Conservation (phyloP, 2,329 filamentous ascomycete genomes). For the Xylaria sp. region DNA sequence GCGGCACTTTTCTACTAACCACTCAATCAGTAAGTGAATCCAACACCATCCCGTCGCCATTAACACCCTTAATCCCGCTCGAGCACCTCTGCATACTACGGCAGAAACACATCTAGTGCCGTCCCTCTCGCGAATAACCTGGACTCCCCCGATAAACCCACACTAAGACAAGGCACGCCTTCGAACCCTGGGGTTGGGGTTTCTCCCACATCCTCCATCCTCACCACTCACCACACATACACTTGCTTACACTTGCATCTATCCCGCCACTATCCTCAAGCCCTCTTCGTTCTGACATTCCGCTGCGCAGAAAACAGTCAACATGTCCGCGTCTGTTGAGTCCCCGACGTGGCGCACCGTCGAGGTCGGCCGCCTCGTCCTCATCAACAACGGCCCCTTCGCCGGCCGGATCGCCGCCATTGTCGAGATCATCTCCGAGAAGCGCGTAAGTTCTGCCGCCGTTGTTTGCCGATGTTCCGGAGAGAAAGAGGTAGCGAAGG, state of each 20-base stretch:
- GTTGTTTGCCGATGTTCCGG: neutral
- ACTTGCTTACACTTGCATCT: neutral
- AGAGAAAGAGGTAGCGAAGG: conserved; percentile 9
- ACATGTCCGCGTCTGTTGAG: conserved; percentile 61
- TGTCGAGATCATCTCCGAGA: conserved; percentile 99
- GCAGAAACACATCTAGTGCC: neutral
- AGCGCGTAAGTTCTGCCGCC: conserved; percentile 72
- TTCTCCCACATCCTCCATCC: too few species aligned
- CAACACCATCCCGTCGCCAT: neutral
- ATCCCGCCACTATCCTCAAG: neutral
- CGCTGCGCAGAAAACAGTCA: conserved; percentile 10
- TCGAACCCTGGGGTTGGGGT: conserved; percentile 1
- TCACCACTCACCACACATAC: conserved; percentile 6
- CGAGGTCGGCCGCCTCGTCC: conserved; percentile 95
- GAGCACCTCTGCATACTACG: neutral
- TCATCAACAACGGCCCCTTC: conserved; percentile 78
- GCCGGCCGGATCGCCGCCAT: conserved; percentile 85
- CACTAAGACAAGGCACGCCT: conserved; percentile 1
- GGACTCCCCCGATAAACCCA: conserved; percentile 5
- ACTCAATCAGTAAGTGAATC: conserved; percentile 22
- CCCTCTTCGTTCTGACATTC: conserved; percentile 20
- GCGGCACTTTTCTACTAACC: conserved; percentile 11
- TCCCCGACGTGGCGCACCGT: conserved; percentile 88
- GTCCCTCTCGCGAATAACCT: neutral
- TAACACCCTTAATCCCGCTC: neutral